Conservation (phyloP, 305 asterid species). For the Solanum hybrid region DNA sequence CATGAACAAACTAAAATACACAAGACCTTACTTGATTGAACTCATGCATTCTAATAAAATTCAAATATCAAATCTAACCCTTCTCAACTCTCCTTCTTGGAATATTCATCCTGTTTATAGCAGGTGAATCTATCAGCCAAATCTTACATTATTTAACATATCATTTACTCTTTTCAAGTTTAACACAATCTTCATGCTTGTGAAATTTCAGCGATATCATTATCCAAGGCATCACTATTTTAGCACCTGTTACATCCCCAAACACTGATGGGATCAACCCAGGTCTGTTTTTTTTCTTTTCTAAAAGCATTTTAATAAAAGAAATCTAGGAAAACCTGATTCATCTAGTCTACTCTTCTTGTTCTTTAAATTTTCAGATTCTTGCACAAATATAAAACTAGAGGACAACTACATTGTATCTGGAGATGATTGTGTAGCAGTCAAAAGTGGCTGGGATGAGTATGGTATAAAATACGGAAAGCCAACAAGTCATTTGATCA, state of each 20-base stretch:
- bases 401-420: slow-evolving; percentile 74
- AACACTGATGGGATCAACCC: slow-evolving; percentile 87
- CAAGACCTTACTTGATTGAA: slow-evolving; percentile 82
- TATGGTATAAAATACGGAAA: slow-evolving; percentile 70
- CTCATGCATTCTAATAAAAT: slow-evolving; percentile 68
- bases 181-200: neutral
- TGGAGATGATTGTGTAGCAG: slow-evolving; percentile 84
- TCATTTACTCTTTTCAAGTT: neutral
- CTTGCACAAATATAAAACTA: slow-evolving; percentile 78
- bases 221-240: slow-evolving; percentile 68
- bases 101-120: slow-evolving; percentile 86
- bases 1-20: slow-evolving; percentile 62
- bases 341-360: neutral
- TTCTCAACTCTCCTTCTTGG: slow-evolving; percentile 84
- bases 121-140: slow-evolving; percentile 35
- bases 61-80: slow-evolving; percentile 70
- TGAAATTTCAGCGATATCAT: slow-evolving; percentile 52
- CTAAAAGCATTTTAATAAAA: neutral
- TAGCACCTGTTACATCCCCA: slow-evolving; percentile 83
- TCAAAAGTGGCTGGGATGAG: slow-evolving; percentile 97
- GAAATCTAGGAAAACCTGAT: neutral
- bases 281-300: slow-evolving; percentile 15
- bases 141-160: neutral
- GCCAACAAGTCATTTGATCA: slow-evolving; percentile 68
- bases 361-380: slow-evolving; percentile 30